Percentiles rank a stretch among this genome's conserved stretches.
phyloP scores from a whole-genome alignment of 2,329 filamentous ascomycete genomes.

The Claviceps capensis region DNA sequence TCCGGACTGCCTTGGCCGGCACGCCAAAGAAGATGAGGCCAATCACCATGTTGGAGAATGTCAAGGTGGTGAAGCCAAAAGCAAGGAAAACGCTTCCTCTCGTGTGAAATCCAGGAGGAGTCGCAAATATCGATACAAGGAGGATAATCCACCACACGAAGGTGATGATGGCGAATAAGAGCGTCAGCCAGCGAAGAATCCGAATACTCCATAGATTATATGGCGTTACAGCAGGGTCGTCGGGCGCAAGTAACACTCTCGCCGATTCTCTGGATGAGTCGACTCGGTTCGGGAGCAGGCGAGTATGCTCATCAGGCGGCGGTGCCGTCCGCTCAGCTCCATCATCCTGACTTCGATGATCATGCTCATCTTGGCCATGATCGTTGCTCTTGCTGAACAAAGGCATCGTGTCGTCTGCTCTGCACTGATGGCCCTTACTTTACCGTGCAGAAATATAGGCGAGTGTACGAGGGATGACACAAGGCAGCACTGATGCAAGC shows the following conservation, averaged over 20 bases:
- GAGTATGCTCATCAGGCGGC: slow-evolving; percentile 40
- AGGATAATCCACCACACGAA: slow-evolving; percentile 90
- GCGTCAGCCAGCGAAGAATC: slow-evolving; percentile 61
- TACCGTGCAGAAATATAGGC: background rate
- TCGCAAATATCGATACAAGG: slow-evolving; percentile 82
- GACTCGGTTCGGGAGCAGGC: slow-evolving; percentile 55
- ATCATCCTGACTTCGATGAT: slow-evolving; percentile 9
- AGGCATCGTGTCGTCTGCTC: slow-evolving; percentile 15
- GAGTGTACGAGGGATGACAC: background rate
- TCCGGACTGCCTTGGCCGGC: slow-evolving; percentile 65
- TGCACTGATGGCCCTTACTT: background rate
- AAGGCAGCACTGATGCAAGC: background rate
- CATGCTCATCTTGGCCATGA: slow-evolving; percentile 9
- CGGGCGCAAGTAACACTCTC: slow-evolving; percentile 23
- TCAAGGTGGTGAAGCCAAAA: slow-evolving; percentile 70
- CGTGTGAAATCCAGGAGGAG: slow-evolving; percentile 71
- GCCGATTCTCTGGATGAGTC: slow-evolving; percentile 37
- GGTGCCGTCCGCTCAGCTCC: slow-evolving; percentile 13
- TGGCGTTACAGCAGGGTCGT: slow-evolving; percentile 53
- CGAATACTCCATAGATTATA: slow-evolving; percentile 93
- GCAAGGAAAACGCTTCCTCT: slow-evolving; percentile 87
- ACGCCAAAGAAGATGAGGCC: slow-evolving; percentile 76
- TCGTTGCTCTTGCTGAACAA: slow-evolving; percentile 18
- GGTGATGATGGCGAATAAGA: slow-evolving; percentile 59
- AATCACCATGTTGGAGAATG: slow-evolving; percentile 61